Evolutionary conservation across 768 basidiomycete species (phyloP).

Genomic region (Pseudohyphozyma bogoriensis): DNA sequence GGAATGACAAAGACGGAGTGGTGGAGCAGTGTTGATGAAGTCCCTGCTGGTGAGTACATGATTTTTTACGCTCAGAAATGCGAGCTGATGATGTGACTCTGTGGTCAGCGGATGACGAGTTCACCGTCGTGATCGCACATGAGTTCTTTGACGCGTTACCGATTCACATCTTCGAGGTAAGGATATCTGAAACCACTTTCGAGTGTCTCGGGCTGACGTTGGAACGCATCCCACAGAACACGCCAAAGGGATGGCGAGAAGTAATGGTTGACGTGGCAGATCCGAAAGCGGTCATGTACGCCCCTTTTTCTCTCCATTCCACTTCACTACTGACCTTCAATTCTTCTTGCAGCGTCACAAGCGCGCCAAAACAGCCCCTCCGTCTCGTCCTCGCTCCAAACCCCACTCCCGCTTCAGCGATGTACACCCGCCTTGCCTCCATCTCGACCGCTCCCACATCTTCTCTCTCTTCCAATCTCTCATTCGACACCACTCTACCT

Average conservation of each 20-base stretch:
- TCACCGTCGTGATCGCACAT: conserved; percentile 82
- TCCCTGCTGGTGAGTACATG: conserved; percentile 42
- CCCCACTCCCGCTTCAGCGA: conserved; percentile 47
- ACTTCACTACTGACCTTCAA: conserved; percentile 14
- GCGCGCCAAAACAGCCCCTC: conserved; percentile 42
- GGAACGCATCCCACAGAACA: conserved; percentile 47
- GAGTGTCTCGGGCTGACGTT: background rate
- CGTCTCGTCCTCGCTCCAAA: conserved; percentile 57
- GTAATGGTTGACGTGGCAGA: conserved; percentile 52
- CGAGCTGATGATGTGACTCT: background rate
- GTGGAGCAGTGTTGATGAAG: conserved; percentile 62
- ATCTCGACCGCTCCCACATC: conserved; percentile 6
- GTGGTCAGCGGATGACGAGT: conserved; percentile 40
- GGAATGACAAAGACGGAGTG: conserved; percentile 46
- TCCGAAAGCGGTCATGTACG: conserved; percentile 16
- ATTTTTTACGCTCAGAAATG: background rate
- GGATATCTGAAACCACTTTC: conserved; percentile 13
- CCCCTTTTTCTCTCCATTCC: background rate
- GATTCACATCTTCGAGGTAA: conserved; percentile 75
- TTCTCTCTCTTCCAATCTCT: conserved; percentile 51
- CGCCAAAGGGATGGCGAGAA: conserved; percentile 73
- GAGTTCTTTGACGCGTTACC: conserved; percentile 98
- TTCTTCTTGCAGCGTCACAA: conserved; percentile 11
- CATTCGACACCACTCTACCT: conserved; percentile 46
- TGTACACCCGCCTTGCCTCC: conserved; percentile 36